Percentiles rank a stretch among this genome's conserved stretches.
Evolutionary conservation across 257 asterid genomes (phyloP).

Genomic region (Plantago elongata): DNA sequence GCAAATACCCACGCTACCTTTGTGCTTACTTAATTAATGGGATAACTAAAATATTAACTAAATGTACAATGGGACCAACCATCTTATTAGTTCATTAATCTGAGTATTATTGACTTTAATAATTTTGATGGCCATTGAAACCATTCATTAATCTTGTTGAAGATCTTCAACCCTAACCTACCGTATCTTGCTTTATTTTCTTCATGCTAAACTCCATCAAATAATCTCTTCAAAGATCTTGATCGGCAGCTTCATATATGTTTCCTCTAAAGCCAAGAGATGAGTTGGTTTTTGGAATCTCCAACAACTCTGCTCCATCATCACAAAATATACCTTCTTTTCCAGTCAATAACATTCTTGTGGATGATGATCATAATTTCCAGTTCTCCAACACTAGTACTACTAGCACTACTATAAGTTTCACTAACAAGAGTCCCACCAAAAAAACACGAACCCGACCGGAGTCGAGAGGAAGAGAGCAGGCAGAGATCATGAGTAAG

Average conservation of each 20-base stretch:
- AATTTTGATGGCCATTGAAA: not conserved
- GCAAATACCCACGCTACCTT: too few relatives aligned
- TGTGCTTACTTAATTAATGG: too few relatives aligned
- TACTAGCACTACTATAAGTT: not conserved
- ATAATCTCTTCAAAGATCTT: not conserved
- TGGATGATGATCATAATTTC: not conserved
- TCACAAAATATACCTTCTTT: conserved; percentile 7
- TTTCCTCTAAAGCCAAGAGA: conserved; percentile 10
- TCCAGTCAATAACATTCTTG: not conserved
- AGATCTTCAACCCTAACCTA: conserved; percentile 13
- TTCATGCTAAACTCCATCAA: not conserved
- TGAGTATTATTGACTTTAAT: not conserved
- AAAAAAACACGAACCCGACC: not conserved
- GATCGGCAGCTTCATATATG: not conserved
- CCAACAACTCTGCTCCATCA: not conserved
- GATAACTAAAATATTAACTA: too few relatives aligned
- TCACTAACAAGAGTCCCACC: not conserved
- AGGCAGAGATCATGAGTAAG: not conserved
- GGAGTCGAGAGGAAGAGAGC: not conserved
- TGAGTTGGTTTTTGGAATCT: conserved; percentile 2
- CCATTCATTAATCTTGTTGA: not conserved
- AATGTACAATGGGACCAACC: too few relatives aligned
- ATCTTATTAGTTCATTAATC: too few relatives aligned
- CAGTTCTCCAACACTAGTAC: not conserved
- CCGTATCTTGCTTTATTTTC: conserved; percentile 1